Evolutionary conservation across 352 stramenopile genomes (phyloP).

Genomic region (Pythium insidiosum): DNA sequence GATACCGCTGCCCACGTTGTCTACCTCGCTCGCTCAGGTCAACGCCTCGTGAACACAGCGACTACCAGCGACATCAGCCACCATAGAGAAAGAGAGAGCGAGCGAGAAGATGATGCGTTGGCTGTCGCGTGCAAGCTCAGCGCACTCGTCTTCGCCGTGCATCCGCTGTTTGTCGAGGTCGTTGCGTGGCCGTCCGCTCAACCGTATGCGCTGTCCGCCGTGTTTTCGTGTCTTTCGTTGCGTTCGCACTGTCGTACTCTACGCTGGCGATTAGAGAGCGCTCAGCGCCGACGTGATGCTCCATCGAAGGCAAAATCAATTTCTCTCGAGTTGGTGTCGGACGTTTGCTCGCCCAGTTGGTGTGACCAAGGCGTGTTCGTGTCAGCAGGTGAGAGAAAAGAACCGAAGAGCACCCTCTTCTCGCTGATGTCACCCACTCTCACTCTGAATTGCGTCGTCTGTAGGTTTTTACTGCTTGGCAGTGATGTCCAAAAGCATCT

Average conservation of each 20-base stretch:
- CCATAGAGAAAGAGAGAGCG: no score
- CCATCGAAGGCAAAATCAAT: no score
- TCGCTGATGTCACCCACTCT: not conserved
- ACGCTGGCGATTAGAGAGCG: not conserved
- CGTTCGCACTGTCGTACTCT: slow-evolving; percentile 13
- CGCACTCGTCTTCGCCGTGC: slow-evolving; percentile 39
- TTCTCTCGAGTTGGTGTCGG: no score
- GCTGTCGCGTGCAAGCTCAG: no score
- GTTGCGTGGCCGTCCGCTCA: slow-evolving; percentile 63
- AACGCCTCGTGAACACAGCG: slow-evolving; percentile 2
- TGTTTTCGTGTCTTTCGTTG: slow-evolving; percentile 43
- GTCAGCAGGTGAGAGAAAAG: no score
- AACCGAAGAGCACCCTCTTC: no score
- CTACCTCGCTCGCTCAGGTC: slow-evolving; percentile 16
- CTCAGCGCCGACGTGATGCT: not conserved
- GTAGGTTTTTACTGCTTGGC: slow-evolving; percentile 27
- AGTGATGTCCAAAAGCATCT: slow-evolving; percentile 49
- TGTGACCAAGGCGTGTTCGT: no score
- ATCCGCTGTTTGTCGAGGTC: slow-evolving; percentile 60
- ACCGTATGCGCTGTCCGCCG: slow-evolving; percentile 44
- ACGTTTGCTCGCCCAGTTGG: no score
- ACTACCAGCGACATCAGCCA: not conserved
- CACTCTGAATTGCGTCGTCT: slow-evolving; percentile 5
- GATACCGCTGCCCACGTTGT: slow-evolving; percentile 11
- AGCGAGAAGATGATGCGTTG: no score